A percentile compares a stretch with the other conserved stretches of the same genome.
These are phyloP conservation scores for Saitozyma sp. DNA, from an alignment of 768 basidiomycete genomes.

Conservation along the genomic window DNA sequence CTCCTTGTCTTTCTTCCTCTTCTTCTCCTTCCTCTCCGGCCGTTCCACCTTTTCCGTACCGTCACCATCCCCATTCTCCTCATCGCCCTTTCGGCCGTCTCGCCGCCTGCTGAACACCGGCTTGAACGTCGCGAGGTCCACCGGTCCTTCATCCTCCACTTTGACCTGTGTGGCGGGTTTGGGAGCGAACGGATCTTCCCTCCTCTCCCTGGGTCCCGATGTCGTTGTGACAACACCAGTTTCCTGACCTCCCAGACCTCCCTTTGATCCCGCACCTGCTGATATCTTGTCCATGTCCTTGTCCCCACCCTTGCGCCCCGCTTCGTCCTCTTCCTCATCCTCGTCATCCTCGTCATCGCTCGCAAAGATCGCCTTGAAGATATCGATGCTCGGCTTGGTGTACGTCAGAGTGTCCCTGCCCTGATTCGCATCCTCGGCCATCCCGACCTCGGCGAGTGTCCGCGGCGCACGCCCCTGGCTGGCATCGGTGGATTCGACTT, in stretches of 20 bases:
- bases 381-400: conserved; percentile 79
- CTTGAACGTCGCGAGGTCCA: conserved; percentile 74
- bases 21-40: conserved; percentile 56
- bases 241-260: too few relatives aligned
- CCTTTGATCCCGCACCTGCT: not conserved
- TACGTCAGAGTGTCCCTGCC: conserved; percentile 86
- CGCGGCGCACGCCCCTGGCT: conserved; percentile 25
- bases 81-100: not conserved
- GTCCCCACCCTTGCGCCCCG: not conserved
- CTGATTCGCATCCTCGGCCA: conserved; percentile 89
- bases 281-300: not conserved
- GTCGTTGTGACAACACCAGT: too few relatives aligned
- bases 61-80: conserved; percentile 2
- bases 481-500: not conserved
- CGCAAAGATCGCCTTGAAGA: conserved; percentile 98
- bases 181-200: conserved; percentile 16
- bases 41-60: conserved; percentile 15
- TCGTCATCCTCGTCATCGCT: conserved; percentile 87
- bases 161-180: conserved; percentile 5
- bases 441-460: conserved; percentile 71
- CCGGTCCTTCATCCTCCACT: conserved; percentile 43
- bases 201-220: conserved; percentile 1
- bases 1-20: conserved; percentile 57
- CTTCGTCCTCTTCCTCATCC: conserved; percentile 57
- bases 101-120: conserved; percentile 70